phyloP scores from a whole-genome alignment of 78 protist species.

The Andalucia godoyi region DNA sequence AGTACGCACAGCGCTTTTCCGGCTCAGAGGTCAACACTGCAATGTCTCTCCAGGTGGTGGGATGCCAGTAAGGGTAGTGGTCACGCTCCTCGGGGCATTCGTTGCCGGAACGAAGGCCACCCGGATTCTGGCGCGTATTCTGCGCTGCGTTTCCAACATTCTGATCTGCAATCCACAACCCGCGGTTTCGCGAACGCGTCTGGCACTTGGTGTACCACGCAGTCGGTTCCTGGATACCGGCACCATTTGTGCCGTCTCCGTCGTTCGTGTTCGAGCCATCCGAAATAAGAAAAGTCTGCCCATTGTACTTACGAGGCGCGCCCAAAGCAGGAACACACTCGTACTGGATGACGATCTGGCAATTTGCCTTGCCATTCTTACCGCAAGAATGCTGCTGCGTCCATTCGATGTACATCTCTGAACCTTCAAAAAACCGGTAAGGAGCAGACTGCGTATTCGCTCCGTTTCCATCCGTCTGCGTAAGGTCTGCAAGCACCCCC shows the following conservation, averaged over 20 bases:
- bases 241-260: neutral
- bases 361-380: neutral
- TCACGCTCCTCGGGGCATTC: constrained; percentile 88
- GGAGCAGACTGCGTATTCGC: no score
- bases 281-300: neutral
- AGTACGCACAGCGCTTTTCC: constrained; percentile 32
- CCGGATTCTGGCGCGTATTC: constrained; percentile 51
- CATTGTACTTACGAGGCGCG: neutral
- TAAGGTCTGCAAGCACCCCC: no score
- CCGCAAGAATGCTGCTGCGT: constrained; percentile 70
- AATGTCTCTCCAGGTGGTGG: constrained; percentile 78
- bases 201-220: constrained; percentile 34
- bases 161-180: constrained; percentile 61
- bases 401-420: constrained; percentile 59
- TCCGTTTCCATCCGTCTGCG: no score
- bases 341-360: constrained; percentile 60
- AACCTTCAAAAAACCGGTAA: constrained; percentile 41
- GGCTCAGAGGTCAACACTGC: constrained; percentile 52
- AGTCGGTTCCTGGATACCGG: constrained; percentile 51
- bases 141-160: no score
- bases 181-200: constrained; percentile 50
- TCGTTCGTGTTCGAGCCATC: no score
- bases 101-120: constrained; percentile 35
- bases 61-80: constrained; percentile 85
- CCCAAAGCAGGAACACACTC: constrained; percentile 37